Evolutionary conservation across 2,329 filamentous ascomycete genomes (phyloP).

Genomic region (Neospermospora avenae): DNA sequence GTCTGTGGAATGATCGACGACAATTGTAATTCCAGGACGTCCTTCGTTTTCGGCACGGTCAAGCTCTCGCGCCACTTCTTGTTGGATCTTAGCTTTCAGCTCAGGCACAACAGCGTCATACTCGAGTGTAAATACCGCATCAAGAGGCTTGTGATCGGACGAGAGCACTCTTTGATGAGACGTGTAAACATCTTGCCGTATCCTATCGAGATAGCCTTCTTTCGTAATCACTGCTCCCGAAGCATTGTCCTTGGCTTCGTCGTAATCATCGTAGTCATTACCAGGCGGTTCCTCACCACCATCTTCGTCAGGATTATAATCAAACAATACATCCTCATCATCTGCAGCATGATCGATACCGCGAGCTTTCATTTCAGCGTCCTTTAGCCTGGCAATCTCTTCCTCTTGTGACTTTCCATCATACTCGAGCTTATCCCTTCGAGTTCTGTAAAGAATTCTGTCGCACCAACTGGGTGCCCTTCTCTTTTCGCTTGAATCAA

Average conservation of each 20-base stretch:
- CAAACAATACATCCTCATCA: conserved; percentile 82
- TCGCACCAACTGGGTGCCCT: conserved; percentile 96
- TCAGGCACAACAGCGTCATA: conserved; percentile 86
- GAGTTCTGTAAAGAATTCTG: conserved; percentile 81
- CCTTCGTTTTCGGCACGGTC: conserved; percentile 92
- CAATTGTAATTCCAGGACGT: conserved; percentile 75
- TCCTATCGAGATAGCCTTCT: conserved; percentile 53
- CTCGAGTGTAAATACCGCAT: conserved; percentile 76
- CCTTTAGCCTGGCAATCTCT: conserved; percentile 64
- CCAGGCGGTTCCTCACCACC: conserved; percentile 45
- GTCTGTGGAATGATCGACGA: conserved; percentile 60
- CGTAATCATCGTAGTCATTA: conserved; percentile 48
- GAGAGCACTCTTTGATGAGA: conserved; percentile 88
- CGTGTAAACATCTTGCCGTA: conserved; percentile 65
- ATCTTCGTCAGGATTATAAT: conserved; percentile 84
- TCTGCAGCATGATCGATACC: conserved; percentile 71
- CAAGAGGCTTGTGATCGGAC: conserved; percentile 92
- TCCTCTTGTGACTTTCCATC: conserved; percentile 62
- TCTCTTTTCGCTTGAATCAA: conserved; percentile 93
- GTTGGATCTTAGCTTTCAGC: conserved; percentile 77
- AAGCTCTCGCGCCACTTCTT: conserved; percentile 82
- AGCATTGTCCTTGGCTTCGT: conserved; percentile 43
- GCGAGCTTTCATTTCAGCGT: conserved; percentile 80
- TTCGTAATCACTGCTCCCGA: conserved; percentile 50
- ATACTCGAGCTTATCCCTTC: conserved; percentile 64